Evolutionary conservation across 192 early-diverging fungal species (phyloP), one percentile per base, ranked within the genome.

Genomic region (Mortierella hygrophila): DNA sequence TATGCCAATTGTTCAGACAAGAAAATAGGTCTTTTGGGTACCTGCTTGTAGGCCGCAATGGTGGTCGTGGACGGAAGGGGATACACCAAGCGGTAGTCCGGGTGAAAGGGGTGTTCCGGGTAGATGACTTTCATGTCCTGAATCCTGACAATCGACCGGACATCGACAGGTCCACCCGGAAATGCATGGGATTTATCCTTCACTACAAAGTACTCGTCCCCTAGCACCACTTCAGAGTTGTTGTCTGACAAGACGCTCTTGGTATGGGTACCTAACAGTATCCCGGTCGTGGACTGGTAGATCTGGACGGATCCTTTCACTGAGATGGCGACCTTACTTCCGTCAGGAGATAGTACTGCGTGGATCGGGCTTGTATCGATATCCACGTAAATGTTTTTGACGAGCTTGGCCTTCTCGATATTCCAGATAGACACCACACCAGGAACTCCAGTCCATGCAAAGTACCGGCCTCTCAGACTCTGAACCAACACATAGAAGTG

Each of bases 341-440:
- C 79, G 26, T 80, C 72, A 0, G 29, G 41, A 5, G 79, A 80
- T 0, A 80, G 29, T 8, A 16, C 32, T 1, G 79, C 70, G 8
- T 68, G 32, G 7, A 46, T 29, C 13, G 47, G 8, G 1, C 68
- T 35, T 18, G 3, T 60, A 3, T 80, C 72, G 5, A 21, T 18
- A 21, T 46, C 63, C 7, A 55, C 52, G 15, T 11, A 55, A 20
- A 80, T 74, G 23, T 74, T 55, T 2, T 42, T 69, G 16, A 80
- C 37, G 1, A 52, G 40, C 55, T 80, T 65, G 6, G 44, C 72
- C 7, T 60, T 74, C 42, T 74, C 72, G 1, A 54, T 68, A 32
- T 74, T 47, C 79, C 79, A 80, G 32, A 80, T 60, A 37, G 79
- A 74, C 18, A 74, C 55, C 1, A 68, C 46, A 1, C 72, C 72